phyloP scores from a whole-genome alignment of 2,329 filamentous ascomycete species.

The Colletotrichum tropicale region DNA sequence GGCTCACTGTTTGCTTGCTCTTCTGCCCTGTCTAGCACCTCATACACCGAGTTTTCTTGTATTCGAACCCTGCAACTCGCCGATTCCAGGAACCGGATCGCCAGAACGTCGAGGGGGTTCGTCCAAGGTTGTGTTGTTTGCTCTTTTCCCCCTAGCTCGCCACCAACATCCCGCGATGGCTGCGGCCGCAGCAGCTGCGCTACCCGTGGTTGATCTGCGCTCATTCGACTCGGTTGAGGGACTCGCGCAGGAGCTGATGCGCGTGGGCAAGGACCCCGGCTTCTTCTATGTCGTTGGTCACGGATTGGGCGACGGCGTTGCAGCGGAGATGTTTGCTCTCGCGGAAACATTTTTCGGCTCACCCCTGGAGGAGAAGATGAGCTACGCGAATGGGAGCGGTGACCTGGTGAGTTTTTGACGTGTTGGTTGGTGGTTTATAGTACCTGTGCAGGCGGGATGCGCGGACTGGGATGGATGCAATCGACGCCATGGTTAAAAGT shows the following conservation, averaged over 20 bases:
- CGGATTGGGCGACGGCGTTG: conserved; percentile 10
- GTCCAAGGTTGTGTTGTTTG: background rate
- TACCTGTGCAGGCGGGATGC: background rate
- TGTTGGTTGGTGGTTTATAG: background rate
- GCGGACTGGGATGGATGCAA: background rate
- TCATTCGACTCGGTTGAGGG: background rate
- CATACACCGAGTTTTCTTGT: background rate
- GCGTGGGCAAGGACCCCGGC: conserved; percentile 21
- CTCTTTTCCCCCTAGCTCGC: background rate
- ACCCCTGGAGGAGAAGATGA: background rate
- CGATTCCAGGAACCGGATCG: background rate
- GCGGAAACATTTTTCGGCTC: conserved; percentile 15
- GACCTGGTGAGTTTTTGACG: conserved; percentile 10
- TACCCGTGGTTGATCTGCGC: conserved; percentile 15
- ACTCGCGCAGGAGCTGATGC: conserved; percentile 18
- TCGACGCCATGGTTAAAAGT: background rate
- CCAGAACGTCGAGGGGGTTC: background rate
- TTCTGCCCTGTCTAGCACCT: background rate
- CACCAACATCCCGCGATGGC: background rate
- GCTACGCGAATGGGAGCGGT: conserved; percentile 14
- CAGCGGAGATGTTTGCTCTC: conserved; percentile 11
- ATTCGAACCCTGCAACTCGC: background rate
- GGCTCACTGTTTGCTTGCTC: background rate
- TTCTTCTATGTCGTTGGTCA: conserved; percentile 23
- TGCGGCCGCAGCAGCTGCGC: background rate